Evolutionary conservation across 106 monocot species (phyloP).

Genomic region (Allium fistulosum): DNA sequence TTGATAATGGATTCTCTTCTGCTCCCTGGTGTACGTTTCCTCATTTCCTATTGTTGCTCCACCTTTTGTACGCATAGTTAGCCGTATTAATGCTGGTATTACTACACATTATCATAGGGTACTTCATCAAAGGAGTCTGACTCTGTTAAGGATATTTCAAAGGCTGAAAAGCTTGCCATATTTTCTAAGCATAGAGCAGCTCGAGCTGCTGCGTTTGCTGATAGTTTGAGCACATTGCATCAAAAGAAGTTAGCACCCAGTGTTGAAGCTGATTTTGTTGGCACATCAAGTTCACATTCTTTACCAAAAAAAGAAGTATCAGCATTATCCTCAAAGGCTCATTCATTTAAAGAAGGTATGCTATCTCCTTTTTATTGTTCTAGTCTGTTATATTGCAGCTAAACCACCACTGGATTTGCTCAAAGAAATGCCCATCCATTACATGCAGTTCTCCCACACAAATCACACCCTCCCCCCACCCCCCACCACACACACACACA

Average conservation of each 20-base stretch:
- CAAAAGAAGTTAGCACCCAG: constrained; percentile 51
- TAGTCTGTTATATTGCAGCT: too few species aligned
- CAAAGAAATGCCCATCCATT: too few species aligned
- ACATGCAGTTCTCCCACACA: too few species aligned
- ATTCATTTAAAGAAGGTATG: constrained; percentile 69
- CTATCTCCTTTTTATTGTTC: neutral
- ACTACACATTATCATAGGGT: constrained; percentile 37
- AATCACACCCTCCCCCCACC: too few species aligned
- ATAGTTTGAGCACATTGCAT: constrained; percentile 11
- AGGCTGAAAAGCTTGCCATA: constrained; percentile 27
- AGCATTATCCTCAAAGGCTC: constrained; percentile 55
- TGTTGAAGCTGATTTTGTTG: constrained; percentile 55
- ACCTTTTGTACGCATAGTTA: neutral
- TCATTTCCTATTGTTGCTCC: neutral
- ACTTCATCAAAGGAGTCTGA: constrained; percentile 59
- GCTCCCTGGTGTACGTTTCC: constrained; percentile 22
- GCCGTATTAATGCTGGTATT: neutral
- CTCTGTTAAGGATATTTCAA: constrained; percentile 48
- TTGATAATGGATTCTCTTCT: constrained; percentile 22
- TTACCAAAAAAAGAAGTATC: constrained; percentile 53
- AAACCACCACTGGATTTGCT: too few species aligned
- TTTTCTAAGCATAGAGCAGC: constrained; percentile 36
- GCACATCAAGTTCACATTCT: constrained; percentile 52
- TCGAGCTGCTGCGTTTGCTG: constrained; percentile 10
- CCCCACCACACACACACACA: too few species aligned